phyloP scores from a whole-genome alignment of 345 rosid species.

The Eucalyptus coolabah region DNA sequence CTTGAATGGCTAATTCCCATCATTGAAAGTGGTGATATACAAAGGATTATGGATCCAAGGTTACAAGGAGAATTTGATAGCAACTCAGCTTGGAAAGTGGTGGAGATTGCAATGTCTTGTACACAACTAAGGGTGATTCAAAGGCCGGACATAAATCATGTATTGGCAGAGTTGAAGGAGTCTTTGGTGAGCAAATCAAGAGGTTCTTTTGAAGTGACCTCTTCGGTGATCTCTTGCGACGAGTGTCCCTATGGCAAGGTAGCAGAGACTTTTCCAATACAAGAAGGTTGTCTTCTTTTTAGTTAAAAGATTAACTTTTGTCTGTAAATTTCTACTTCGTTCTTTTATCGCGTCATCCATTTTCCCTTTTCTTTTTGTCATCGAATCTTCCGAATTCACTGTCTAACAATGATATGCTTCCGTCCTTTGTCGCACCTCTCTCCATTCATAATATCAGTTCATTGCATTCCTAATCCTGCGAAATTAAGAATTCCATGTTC shows the following conservation, averaged over 20 bases:
- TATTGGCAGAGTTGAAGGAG: conserved; percentile 15
- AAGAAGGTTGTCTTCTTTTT: neutral
- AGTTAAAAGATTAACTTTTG: neutral
- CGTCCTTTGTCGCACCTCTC: neutral
- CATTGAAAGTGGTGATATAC: conserved; percentile 21
- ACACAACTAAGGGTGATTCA: conserved; percentile 6
- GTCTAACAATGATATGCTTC: neutral
- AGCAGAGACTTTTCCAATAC: neutral
- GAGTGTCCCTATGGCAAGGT: neutral
- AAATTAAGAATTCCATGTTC: neutral
- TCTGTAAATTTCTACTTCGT: rapidly evolving
- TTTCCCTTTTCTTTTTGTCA: neutral
- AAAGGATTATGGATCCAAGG: conserved; percentile 21
- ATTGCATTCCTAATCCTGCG: neutral
- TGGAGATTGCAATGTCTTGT: conserved; percentile 31
- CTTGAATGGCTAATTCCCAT: conserved; percentile 17
- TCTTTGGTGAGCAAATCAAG: neutral
- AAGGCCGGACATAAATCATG: conserved; percentile 2
- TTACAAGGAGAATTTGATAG: conserved; percentile 7
- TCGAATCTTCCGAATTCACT: neutral
- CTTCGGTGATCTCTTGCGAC: rapidly evolving
- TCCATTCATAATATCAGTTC: neutral
- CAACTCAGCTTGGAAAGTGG: conserved; percentile 27
- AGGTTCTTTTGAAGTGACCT: neutral
- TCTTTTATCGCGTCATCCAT: neutral